Percentiles rank a stretch among this genome's conserved stretches.
Conservation (phyloP, 1,284 basidiomycete genomes). For the Heterobasidion occidentale region DNA sequence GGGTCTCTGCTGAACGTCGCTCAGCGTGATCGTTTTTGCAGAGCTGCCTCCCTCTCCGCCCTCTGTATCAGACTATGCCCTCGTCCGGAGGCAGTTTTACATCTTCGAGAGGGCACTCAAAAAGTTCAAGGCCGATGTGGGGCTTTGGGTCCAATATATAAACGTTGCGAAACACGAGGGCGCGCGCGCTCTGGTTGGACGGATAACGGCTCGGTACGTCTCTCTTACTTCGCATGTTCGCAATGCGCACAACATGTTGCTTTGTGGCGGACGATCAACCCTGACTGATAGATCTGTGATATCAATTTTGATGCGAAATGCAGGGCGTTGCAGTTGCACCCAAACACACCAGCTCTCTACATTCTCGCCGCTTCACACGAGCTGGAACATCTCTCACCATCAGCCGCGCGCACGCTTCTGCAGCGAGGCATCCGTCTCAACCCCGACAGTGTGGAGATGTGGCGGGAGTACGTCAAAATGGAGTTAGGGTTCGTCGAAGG, state of each 20-base stretch:
- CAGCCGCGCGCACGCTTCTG: constrained; percentile 78
- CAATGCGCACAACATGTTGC: not conserved
- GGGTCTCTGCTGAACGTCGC: not conserved
- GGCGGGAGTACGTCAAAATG: constrained; percentile 87
- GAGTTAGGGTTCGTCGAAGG: constrained; percentile 87
- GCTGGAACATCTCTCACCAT: constrained; percentile 68
- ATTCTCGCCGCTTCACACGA: constrained; percentile 85
- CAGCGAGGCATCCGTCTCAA: constrained; percentile 83
- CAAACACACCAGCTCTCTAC: constrained; percentile 74
- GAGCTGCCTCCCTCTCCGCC: constrained; percentile 45
- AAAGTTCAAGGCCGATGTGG: constrained; percentile 85
- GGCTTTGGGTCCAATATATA: constrained; percentile 86
- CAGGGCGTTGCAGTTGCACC: constrained; percentile 84
- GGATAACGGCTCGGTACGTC: constrained; percentile 66
- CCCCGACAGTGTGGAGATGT: constrained; percentile 62
- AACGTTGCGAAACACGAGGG: constrained; percentile 76
- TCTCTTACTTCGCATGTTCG: not conserved
- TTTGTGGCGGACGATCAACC: not conserved
- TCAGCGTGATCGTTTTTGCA: constrained; percentile 15
- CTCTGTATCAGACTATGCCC: constrained; percentile 75
- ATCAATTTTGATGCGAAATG: not conserved
- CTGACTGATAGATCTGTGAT: not conserved
- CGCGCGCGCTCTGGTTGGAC: constrained; percentile 74
- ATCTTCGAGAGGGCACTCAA: constrained; percentile 88
- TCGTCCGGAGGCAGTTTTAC: constrained; percentile 77